These are phyloP conservation scores for Globisporangium carolinianum DNA, from an alignment of 352 stramenopile genomes.

Conservation along the genomic window DNA sequence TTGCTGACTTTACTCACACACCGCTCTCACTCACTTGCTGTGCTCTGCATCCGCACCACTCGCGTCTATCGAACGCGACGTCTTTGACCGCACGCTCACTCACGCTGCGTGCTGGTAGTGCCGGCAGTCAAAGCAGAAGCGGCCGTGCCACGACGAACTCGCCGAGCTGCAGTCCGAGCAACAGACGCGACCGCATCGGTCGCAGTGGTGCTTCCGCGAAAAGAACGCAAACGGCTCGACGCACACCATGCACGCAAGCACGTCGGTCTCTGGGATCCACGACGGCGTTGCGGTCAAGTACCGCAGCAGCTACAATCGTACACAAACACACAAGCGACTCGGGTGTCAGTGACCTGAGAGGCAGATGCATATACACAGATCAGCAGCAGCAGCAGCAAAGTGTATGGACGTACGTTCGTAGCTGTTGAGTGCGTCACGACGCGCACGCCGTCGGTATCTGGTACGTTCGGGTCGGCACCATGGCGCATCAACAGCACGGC, in stretches of 20 bases:
- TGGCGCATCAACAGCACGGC: constrained; percentile 51
- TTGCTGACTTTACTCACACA: not conserved
- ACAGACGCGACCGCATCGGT: constrained; percentile 68
- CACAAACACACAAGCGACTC: constrained; percentile 3
- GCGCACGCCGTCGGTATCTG: constrained; percentile 46
- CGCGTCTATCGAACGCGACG: not conserved
- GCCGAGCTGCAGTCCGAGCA: constrained; percentile 67
- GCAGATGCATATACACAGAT: too few relatives aligned
- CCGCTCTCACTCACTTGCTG: not conserved
- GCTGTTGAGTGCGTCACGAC: constrained; percentile 53
- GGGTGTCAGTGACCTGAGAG: too few relatives aligned
- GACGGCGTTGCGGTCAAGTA: constrained; percentile 49
- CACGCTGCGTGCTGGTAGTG: constrained; percentile 46
- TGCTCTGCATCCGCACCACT: not conserved
- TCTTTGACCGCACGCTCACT: too few relatives aligned
- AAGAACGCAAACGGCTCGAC: constrained; percentile 65
- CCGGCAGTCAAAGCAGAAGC: constrained; percentile 75
- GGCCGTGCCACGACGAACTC: constrained; percentile 63
- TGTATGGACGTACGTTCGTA: constrained; percentile 34
- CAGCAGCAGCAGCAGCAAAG: not conserved
- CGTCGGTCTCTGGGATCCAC: constrained; percentile 53
- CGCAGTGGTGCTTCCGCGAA: constrained; percentile 64
- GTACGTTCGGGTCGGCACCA: constrained; percentile 65
- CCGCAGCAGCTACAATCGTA: constrained; percentile 27
- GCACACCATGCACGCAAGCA: constrained; percentile 68